Evolutionary conservation across 495 filamentous ascomycete genomes (phyloP), one percentile per base, ranked within the genome.

Genomic region (Lepraria neglecta): DNA sequence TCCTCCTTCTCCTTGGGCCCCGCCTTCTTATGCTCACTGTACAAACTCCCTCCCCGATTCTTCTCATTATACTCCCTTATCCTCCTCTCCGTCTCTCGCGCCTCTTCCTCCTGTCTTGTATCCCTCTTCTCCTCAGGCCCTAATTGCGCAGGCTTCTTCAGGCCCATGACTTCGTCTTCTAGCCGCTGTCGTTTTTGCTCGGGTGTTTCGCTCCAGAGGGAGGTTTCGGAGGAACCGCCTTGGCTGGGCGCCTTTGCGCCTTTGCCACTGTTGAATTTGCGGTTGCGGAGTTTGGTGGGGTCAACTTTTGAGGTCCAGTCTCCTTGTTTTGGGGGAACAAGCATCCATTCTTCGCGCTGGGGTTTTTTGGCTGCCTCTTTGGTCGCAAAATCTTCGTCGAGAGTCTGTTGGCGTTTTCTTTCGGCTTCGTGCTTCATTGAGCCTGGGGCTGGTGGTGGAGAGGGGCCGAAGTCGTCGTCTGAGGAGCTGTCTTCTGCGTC

Each of bases 331-430:
- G 94, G 94, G 0, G 92, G 94, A 7, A 87, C 82, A 33, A 92
- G 78, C 94, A 98, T 98, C 94, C 94, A 98, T 67, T 90, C 85
- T 74, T 95, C 94, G 58, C 94, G 84, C 61, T 80, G 78, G 19
- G 71, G 72, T 64, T 78, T 79, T 58, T 77, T 74, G 6, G 75
- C 68, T 6, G 73, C 71, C 15, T 67, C 48, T 35, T 69, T 61
- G 48, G 68, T 65, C 24, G 69, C 71, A 12, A 70, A 57, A 17
- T 67, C 56, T 21, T 67, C 46, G 59, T 64, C 53, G 38, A 56
- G 17, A 30, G 66, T 61, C 30, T 60, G 65, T 59, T 71, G 64
- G 59, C 69, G 56, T 50, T 51, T 40, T 9, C 38, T 51, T 10
- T 65, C 65, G 55, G 61, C 63, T 15, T 57, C 46, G 27, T 21